Evolutionary conservation across 306 rosid species (phyloP), one percentile per base, ranked within the genome.

Genomic region (Quercus engelmannii): DNA sequence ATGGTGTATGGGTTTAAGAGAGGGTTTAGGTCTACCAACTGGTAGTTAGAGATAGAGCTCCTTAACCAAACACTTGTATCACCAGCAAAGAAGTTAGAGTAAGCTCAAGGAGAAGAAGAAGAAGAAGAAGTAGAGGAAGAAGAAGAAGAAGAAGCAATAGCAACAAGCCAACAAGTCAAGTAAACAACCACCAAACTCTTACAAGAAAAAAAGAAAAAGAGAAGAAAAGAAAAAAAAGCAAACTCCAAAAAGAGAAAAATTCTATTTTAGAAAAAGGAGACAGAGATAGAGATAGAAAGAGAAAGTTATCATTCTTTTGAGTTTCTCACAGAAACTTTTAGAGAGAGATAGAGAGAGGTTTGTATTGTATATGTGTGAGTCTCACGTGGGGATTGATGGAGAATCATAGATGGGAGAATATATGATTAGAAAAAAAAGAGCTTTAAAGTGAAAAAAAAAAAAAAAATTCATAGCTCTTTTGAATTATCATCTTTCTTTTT

Each of bases 41-140:
- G 92, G 91, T 88, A n/a, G 97, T 85, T 92, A 85, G 80, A 79
- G 91, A 92, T 85, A 83, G 81, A 83, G 88, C 86, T 85, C 41
- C 85, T 80, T 84, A 86, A 86, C 92, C 91, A 84, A 88, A 87
- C 81, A 11, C 82, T 26, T 61, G 17, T 75, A 18, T 83, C 72
- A 82, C 79, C 88, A 51, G 62, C 51, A 31, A 77, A 31, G 64
- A 71, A 20, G 46, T 41, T 41, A 41, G 46, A 41, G 46, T 46
- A 28, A 69, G 69, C 67, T 18, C 71, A 33, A 73, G 63, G 51
- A 35, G 41, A 73, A 21, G 67, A 6, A 67, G 81, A 69, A 71
- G 73, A 67, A 6, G 84, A 72, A 54, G 59, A 70, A 55, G 54
- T 20, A 25, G 51, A 51, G 1, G 55, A 51, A 15, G 72, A 19